Conservation (phyloP, 176 grass and related monocot genomes). For the Tillandsia leiboldiana region DNA sequence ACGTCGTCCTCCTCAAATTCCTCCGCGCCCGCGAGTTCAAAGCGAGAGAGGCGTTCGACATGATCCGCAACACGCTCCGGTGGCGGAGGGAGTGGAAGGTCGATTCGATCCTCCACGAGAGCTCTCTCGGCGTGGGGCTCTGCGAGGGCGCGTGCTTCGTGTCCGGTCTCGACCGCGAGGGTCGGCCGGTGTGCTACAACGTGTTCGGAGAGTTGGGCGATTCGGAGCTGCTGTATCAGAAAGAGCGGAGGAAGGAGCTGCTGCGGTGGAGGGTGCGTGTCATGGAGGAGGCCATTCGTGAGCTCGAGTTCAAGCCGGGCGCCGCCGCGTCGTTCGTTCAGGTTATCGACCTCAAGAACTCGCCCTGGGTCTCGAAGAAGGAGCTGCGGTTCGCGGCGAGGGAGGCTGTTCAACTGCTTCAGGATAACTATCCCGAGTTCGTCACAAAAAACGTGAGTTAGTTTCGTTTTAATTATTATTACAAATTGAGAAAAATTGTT, state of each 20-base stretch:
- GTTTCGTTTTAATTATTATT: background rate
- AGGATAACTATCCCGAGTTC: constrained; percentile 26
- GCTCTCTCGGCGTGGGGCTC: background rate
- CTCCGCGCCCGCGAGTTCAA: constrained; percentile 24
- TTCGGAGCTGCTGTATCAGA: constrained; percentile 7
- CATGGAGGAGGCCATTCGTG: constrained; percentile 15
- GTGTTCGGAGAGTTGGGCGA: constrained; percentile 21
- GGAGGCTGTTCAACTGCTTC: constrained; percentile 7
- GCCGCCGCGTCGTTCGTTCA: constrained; percentile 14
- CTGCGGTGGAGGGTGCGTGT: constrained; percentile 19
- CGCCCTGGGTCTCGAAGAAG: constrained; percentile 9
- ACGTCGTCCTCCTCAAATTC: constrained; percentile 20
- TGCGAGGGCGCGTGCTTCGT: constrained; percentile 15
- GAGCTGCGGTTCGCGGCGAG: constrained; percentile 15
- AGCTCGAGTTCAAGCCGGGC: constrained; percentile 19
- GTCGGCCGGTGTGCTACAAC: constrained; percentile 27
- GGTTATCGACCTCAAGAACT: constrained; percentile 26
- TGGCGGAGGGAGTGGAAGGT: constrained; percentile 19
- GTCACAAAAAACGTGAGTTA: constrained; percentile 10
- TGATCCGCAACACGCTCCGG: constrained; percentile 14
- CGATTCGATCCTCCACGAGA: constrained; percentile 16
- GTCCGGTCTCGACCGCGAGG: constrained; percentile 13
- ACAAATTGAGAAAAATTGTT: background rate
- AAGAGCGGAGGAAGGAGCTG: constrained; percentile 18
- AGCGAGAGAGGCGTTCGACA: constrained; percentile 10